Evolutionary conservation across 2,329 filamentous ascomycete genomes (phyloP).

Genomic region (Sporothrix brunneoviolacea): DNA sequence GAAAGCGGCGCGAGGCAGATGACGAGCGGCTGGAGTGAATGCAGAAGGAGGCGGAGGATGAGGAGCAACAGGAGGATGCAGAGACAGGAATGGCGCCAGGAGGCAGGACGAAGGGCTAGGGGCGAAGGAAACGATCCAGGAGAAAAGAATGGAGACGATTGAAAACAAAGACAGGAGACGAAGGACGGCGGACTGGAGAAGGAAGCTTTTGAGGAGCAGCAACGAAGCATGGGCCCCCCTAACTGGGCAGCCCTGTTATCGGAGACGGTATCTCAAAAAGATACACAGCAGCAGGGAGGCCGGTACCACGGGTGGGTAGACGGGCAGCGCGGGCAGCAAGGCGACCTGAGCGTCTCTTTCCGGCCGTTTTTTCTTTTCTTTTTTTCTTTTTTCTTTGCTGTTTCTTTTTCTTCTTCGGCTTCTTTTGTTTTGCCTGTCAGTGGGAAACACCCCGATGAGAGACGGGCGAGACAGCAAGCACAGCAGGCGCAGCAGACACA

Average conservation of each 20-base stretch:
- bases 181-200: neutral
- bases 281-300: neutral
- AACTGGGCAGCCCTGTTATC: slow-evolving; percentile 7
- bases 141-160: neutral
- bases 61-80: neutral
- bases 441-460: neutral
- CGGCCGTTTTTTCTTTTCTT: neutral
- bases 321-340: slow-evolving; percentile 4
- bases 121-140: neutral
- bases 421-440: neutral
- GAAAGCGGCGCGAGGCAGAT: neutral
- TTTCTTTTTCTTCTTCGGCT: neutral
- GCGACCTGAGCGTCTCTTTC: neutral
- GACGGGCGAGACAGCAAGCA: neutral
- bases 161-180: neutral
- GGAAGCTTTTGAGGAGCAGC: neutral
- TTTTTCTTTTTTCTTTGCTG: neutral
- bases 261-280: neutral
- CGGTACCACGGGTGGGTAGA: neutral
- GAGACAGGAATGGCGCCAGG: neutral
- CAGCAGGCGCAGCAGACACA: too few species aligned
- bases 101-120: neutral
- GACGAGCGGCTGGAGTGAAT: neutral
- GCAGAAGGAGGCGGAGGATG: neutral
- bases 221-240: slow-evolving; percentile 1